These are phyloP conservation scores for Angomonas deanei DNA, from an alignment of 208 protist species.

Conservation along the genomic window DNA sequence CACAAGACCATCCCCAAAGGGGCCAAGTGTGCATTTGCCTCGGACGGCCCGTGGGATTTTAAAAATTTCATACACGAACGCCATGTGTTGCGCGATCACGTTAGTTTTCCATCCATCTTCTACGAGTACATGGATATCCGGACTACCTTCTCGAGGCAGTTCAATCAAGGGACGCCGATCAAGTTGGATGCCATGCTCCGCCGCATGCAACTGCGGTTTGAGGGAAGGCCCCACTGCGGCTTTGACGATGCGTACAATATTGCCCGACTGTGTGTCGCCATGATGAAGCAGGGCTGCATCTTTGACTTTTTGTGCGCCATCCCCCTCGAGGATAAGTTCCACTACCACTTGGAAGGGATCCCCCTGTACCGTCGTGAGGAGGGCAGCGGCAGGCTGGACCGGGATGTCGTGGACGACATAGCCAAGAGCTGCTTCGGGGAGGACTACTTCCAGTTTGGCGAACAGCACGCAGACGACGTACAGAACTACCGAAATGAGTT, in stretches of 20 bases:
- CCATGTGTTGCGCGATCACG: slow-evolving; percentile 72
- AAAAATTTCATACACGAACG: slow-evolving; percentile 76
- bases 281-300: slow-evolving; percentile 78
- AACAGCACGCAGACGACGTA: slow-evolving; percentile 43
- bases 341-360: slow-evolving; percentile 56
- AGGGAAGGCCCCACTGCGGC: slow-evolving; percentile 82
- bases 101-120: slow-evolving; percentile 70
- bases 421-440: slow-evolving; percentile 73
- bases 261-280: slow-evolving; percentile 71
- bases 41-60: slow-evolving; percentile 88
- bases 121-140: slow-evolving; percentile 89
- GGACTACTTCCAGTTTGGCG: slow-evolving; percentile 75
- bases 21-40: slow-evolving; percentile 72
- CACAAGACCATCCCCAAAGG: slow-evolving; percentile 55
- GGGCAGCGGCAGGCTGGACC: slow-evolving; percentile 68
- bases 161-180: slow-evolving; percentile 60
- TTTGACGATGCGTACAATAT: slow-evolving; percentile 92
- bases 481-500: slow-evolving; percentile 45
- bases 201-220: slow-evolving; percentile 62
- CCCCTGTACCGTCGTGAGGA: slow-evolving; percentile 78
- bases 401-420: slow-evolving; percentile 82
- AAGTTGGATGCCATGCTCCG: slow-evolving; percentile 80
- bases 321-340: slow-evolving; percentile 53
- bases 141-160: slow-evolving; percentile 71
- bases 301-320: slow-evolving; percentile 79